Percentiles rank a stretch among this genome's conserved stretches.
These are phyloP conservation scores for Aspergillus caelatus DNA, from an alignment of 2,329 filamentous ascomycete genomes.

Conservation along the genomic window DNA sequence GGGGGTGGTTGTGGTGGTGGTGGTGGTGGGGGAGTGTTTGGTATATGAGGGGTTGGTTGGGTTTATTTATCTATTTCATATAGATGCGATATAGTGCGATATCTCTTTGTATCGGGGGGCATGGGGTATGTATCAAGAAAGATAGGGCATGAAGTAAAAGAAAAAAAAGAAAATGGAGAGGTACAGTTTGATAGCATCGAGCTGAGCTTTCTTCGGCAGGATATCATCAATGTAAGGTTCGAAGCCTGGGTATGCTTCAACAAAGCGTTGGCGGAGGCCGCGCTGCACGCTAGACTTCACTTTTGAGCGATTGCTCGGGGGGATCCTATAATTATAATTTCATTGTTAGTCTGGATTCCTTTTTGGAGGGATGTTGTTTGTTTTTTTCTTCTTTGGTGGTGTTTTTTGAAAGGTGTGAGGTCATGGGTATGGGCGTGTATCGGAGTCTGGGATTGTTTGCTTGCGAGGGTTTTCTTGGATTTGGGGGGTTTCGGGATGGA, in stretches of 20 bases:
- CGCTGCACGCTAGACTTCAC: conserved; percentile 97
- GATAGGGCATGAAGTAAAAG: background rate
- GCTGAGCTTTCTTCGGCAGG: conserved; percentile 88
- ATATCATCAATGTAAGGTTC: conserved; percentile 89
- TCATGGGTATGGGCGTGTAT: background rate
- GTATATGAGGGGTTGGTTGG: no score
- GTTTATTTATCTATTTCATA: no score
- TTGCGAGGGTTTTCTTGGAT: background rate
- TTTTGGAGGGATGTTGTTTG: no score
- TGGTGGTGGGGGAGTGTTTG: no score
- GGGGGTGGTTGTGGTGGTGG: background rate
- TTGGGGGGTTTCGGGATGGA: background rate
- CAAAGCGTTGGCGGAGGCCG: conserved; percentile 76
- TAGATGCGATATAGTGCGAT: no score
- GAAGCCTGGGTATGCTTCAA: conserved; percentile 83
- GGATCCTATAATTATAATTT: conserved; percentile 58
- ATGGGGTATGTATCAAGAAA: no score
- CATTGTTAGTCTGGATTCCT: conserved; percentile 17
- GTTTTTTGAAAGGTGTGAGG: background rate
- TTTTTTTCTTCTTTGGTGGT: no score
- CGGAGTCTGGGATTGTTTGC: background rate
- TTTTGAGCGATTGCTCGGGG: conserved; percentile 82
- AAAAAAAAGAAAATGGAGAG: conserved; percentile 14
- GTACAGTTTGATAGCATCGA: conserved; percentile 85
- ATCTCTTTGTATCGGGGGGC: background rate